Evolutionary conservation across 2,329 filamentous ascomycete genomes (phyloP).

Genomic region (Alternaria ventricosa): DNA sequence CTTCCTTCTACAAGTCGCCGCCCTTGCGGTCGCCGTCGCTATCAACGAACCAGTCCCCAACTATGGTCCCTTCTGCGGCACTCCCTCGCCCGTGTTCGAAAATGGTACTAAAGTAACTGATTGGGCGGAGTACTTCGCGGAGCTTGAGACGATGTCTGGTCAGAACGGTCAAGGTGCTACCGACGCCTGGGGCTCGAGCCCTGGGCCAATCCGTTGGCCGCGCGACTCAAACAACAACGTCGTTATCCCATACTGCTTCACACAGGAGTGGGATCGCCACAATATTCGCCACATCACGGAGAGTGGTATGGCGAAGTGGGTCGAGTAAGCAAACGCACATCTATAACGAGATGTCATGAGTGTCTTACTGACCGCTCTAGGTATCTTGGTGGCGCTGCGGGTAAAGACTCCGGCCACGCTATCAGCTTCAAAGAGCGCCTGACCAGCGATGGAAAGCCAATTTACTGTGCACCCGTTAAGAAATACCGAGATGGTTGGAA

Average conservation of each 20-base stretch:
- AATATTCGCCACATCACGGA: background rate
- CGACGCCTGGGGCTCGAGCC: background rate
- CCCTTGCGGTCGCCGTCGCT: background rate
- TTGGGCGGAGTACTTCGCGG: background rate
- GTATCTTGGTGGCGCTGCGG: background rate
- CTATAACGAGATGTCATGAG: background rate
- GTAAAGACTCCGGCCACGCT: background rate
- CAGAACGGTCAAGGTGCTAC: background rate
- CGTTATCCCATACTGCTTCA: background rate
- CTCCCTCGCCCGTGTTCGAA: background rate
- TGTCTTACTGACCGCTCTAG: background rate
- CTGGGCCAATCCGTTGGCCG: background rate
- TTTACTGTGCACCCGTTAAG: background rate
- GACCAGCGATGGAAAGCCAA: background rate
- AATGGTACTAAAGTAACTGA: background rate
- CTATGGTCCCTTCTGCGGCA: background rate
- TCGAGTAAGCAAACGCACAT: background rate
- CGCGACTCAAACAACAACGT: background rate
- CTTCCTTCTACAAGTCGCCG: background rate
- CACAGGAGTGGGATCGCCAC: background rate
- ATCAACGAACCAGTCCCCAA: background rate
- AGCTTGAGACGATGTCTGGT: background rate
- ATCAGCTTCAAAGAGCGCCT: background rate
- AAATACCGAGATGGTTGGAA: constrained; percentile 7
- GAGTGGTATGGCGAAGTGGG: background rate